phyloP scores from a whole-genome alignment of 2,329 filamentous ascomycete species.

The Phialocephala subalpina region DNA sequence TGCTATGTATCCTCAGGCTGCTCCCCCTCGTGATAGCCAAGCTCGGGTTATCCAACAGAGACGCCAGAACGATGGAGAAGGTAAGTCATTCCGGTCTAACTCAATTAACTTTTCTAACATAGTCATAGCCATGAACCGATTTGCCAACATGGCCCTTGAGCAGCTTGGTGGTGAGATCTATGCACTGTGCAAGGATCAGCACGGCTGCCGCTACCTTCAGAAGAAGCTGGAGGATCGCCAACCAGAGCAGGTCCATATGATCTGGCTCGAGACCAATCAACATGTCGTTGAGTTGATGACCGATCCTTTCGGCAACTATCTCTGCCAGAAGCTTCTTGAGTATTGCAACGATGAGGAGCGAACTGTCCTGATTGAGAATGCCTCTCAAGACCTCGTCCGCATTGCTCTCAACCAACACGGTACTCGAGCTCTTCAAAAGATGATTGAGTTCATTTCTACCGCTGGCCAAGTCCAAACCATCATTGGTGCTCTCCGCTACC shows the following conservation, averaged over 20 bases:
- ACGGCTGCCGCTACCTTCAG: constrained; percentile 95
- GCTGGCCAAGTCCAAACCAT: constrained; percentile 86
- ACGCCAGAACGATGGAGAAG: constrained; percentile 77
- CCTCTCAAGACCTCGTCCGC: constrained; percentile 84
- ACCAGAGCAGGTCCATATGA: constrained; percentile 85
- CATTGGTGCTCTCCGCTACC: constrained; percentile 80
- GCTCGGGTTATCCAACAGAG: constrained; percentile 79
- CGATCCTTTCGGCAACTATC: constrained; percentile 98
- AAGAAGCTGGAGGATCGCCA: constrained; percentile 95
- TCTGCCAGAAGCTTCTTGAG: constrained; percentile 98
- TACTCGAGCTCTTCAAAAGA: constrained; percentile 96
- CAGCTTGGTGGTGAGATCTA: constrained; percentile 86
- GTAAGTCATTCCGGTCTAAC: constrained; percentile 49
- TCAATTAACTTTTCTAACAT: constrained; percentile 26
- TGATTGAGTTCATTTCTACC: constrained; percentile 97
- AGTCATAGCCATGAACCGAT: constrained; percentile 73
- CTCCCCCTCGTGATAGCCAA: constrained; percentile 76
- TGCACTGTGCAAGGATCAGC: constrained; percentile 93
- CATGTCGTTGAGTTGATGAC: constrained; percentile 99
- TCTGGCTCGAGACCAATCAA: constrained; percentile 91
- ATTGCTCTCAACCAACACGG: constrained; percentile 98
- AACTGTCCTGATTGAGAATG: constrained; percentile 90
- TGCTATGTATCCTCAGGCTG: constrained; percentile 45
- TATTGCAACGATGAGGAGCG: constrained; percentile 95
- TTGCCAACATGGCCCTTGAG: constrained; percentile 83